phyloP scores from a whole-genome alignment of 305 asterid species.

The Solanum hybrid region DNA sequence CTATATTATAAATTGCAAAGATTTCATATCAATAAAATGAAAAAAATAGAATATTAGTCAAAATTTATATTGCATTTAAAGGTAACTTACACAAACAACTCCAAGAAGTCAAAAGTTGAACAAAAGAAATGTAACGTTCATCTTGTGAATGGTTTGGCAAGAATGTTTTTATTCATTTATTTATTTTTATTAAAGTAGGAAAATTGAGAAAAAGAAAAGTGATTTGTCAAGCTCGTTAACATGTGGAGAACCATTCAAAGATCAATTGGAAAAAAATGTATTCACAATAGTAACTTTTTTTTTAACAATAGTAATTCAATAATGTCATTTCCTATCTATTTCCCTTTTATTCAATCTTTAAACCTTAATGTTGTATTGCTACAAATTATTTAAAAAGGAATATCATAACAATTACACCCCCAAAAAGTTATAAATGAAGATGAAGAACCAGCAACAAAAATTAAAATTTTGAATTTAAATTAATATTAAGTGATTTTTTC shows the following conservation, averaged over 20 bases:
- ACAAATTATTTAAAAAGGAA: background rate
- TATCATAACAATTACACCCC: background rate
- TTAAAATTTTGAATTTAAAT: background rate
- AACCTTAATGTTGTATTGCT: background rate
- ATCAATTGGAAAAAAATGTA: background rate
- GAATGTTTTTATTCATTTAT: background rate
- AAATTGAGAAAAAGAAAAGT: background rate
- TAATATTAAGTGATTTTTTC: background rate
- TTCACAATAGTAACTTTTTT: too few species aligned
- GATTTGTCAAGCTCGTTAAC: background rate
- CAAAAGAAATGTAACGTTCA: background rate
- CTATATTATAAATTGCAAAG: too few species aligned
- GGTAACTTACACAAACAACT: background rate
- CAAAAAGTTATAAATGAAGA: background rate
- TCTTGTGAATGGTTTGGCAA: background rate
- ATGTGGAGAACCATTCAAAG: background rate
- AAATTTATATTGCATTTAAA: background rate
- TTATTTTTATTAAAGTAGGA: background rate
- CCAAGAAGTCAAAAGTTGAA: background rate
- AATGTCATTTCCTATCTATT: background rate
- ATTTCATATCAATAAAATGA: too few species aligned
- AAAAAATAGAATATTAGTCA: too few species aligned
- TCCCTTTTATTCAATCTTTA: background rate
- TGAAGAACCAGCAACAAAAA: background rate
- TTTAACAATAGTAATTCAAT: background rate